Percentiles rank a stretch among this genome's conserved stretches.
phyloP scores from a whole-genome alignment of 2,329 filamentous ascomycete species.

The Camillea tinctor region DNA sequence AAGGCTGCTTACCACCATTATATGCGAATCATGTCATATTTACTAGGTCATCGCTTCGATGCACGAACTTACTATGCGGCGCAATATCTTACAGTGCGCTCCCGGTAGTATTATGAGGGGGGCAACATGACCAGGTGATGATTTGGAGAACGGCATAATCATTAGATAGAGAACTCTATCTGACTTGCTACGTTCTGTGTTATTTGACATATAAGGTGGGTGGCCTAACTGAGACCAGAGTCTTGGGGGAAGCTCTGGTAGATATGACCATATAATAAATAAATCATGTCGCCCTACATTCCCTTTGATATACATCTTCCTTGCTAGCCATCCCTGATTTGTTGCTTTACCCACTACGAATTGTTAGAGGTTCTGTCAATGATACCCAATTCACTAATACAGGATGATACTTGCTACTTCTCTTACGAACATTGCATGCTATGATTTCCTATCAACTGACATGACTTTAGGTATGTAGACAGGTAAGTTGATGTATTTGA shows the following conservation, averaged over 20 bases:
- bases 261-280: neutral
- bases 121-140: conserved; percentile 5
- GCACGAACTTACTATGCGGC: neutral
- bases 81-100: neutral
- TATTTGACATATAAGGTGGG: neutral
- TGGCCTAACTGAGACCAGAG: neutral
- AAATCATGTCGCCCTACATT: neutral
- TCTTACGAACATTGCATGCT: no score
- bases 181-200: neutral
- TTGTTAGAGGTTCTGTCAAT: neutral
- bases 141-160: conserved; percentile 8
- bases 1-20: neutral
- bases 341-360: neutral
- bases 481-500: no score
- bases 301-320: neutral
- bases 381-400: no score
- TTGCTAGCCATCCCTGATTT: no score
- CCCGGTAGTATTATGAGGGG: neutral
- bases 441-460: no score
- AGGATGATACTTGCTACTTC: no score
- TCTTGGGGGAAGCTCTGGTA: neutral
- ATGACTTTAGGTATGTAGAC: no score
- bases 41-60: neutral
- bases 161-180: conserved; percentile 5
- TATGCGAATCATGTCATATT: conserved; percentile 1